Base-by-base conservation (phyloP, 106 monocot genomes). In the Allium sativum region DNA sequence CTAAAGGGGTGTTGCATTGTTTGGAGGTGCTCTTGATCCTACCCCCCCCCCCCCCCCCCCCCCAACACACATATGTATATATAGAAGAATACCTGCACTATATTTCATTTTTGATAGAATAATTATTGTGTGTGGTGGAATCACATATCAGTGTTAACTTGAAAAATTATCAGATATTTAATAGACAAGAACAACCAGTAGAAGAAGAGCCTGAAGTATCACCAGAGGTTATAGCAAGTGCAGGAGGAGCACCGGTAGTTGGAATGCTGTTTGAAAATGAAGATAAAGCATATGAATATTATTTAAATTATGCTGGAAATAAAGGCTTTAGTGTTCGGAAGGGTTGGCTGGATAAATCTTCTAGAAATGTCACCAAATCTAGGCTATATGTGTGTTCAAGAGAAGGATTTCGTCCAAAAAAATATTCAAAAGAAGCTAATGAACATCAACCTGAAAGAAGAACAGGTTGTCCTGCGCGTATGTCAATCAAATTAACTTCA, bases 201-300 rank as follows among this genome's bases (percentile, higher is more conserved):
- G 81, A 77, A 18, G 60, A 60, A 65, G 86, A 86, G 51, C 67
- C 74, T 50, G 72, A 77, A 44, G 66, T 82, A 7, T 57, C 82
- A 64, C 52, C 58, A 59, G 87, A 88, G 70, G 77, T 67, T 40
- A 53, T 88, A 62, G 76, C 71, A 41, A 83, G 74, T 59, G 83
- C 82, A 65, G 77, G 79, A 62, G 87, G 87, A 53, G 72, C 80
- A 45, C 87, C 87, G n/a, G 65, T 83, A 41, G 77, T 88, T 48
- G 87, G 83, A 45, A 83, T 88, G 87, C 69, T 72, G 5, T 88
- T 88, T 58, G 83, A 83, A 56, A 77, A 70, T 64, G 87, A 88
- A 68, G 83, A 80, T 5, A 88, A 88, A 55, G 83, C 83, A 19
- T 88, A 82, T 62, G 77, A 80, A 42, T 88, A 74, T 70, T 88